Evolutionary conservation across 2,329 filamentous ascomycete species (phyloP).

Genomic region (Monosporascus sp.): DNA sequence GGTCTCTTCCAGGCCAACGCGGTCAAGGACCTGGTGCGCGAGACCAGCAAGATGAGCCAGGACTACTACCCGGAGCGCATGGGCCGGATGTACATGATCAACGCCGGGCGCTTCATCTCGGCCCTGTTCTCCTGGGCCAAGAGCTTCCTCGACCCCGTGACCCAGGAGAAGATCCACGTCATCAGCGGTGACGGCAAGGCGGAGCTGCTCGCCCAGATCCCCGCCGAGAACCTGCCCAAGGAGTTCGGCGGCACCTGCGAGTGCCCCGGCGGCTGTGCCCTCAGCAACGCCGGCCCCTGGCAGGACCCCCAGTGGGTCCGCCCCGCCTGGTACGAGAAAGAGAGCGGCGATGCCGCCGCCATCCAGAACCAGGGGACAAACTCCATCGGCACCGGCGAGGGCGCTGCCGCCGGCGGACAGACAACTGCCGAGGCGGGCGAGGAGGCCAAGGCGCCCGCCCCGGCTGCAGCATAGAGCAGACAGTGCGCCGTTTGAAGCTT

Average conservation of each 20-base stretch:
- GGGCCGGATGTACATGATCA: conserved; percentile 95
- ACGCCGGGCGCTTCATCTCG: conserved; percentile 93
- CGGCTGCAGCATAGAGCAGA: conserved; percentile 21
- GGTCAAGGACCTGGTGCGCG: conserved; percentile 82
- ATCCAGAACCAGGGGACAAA: conserved; percentile 24
- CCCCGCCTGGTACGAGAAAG: conserved; percentile 59
- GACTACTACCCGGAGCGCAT: conserved; percentile 99
- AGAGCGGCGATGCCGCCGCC: conserved; percentile 25
- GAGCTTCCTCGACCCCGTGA: conserved; percentile 93
- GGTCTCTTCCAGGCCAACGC: conserved; percentile 73
- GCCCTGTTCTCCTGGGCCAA: conserved; percentile 82
- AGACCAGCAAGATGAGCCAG: conserved; percentile 84
- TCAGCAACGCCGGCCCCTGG: conserved; percentile 93
- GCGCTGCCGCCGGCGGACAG: conserved; percentile 22
- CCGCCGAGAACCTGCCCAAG: conserved; percentile 83
- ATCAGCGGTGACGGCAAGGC: conserved; percentile 76
- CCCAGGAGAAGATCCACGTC: conserved; percentile 91
- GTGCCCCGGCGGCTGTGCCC: conserved; percentile 74
- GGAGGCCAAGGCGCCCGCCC: conserved; percentile 14
- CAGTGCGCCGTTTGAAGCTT: not conserved
- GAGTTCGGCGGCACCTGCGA: conserved; percentile 78
- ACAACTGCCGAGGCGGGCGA: conserved; percentile 13
- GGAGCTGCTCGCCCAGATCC: conserved; percentile 78
- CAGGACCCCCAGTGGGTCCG: conserved; percentile 62
- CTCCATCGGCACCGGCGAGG: conserved; percentile 24